These are phyloP conservation scores for Cylindrotheca fusiformis DNA, from an alignment of 108 stramenopile genomes.

Conservation along the genomic window DNA sequence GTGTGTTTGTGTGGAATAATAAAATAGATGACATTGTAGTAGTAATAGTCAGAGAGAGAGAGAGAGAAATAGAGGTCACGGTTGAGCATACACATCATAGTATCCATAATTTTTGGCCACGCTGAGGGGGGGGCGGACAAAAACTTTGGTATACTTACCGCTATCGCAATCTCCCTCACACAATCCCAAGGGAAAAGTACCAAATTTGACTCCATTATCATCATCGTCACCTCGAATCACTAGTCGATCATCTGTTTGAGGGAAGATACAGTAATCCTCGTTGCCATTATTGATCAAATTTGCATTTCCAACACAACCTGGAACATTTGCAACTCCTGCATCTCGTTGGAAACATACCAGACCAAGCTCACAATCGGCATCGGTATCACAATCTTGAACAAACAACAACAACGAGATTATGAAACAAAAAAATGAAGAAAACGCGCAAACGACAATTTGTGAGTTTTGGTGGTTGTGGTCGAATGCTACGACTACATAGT, in stretches of 20 bases:
- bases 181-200: conserved; percentile 24
- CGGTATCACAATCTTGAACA: conserved; percentile 53
- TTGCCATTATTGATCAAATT: not conserved
- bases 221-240: not conserved
- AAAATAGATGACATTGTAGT: too few relatives aligned
- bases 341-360: conserved; percentile 31
- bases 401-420: too few relatives aligned
- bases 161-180: conserved; percentile 2
- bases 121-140: too few relatives aligned
- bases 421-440: too few relatives aligned
- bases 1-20: too few relatives aligned
- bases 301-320: conserved; percentile 27
- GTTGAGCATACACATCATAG: too few relatives aligned
- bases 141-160: not conserved
- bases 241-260: not conserved
- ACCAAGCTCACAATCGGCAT: conserved; percentile 28
- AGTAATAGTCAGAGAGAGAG: too few relatives aligned
- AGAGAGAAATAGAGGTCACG: too few relatives aligned
- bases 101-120: too few relatives aligned
- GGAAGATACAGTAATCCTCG: not conserved
- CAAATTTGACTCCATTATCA: not conserved
- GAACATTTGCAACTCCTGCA: conserved; percentile 3
- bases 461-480: too few relatives aligned
- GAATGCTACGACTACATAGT: too few relatives aligned
- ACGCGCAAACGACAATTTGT: too few relatives aligned